Percentiles rank a stretch among this genome's conserved stretches.
These are phyloP conservation scores for Plasmodium ovale DNA, from an alignment of 169 alveolate species.

Conservation along the genomic window DNA sequence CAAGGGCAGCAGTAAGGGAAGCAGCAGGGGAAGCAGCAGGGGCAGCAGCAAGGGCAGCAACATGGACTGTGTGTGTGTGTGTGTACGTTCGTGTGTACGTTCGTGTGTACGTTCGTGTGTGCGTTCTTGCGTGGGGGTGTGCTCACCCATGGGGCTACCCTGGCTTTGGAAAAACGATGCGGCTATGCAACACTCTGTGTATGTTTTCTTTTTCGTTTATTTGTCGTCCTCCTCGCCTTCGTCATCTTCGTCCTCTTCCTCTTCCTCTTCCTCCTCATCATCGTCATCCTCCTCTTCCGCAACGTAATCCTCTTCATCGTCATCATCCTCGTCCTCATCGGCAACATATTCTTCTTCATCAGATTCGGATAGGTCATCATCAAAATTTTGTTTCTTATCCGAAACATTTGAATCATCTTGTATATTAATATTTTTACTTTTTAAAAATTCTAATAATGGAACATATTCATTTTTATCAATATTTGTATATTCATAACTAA, in stretches of 20 bases:
- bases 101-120: too few relatives aligned
- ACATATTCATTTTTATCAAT: conserved; percentile 94
- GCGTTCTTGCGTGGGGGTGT: too few relatives aligned
- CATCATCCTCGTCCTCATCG: conserved; percentile 87
- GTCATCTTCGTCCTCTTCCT: conserved; percentile 74
- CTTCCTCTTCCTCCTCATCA: conserved; percentile 88
- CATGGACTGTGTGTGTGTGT: too few relatives aligned
- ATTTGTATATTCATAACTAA: conserved; percentile 93
- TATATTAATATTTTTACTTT: conserved; percentile 87
- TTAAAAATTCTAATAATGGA: conserved; percentile 82
- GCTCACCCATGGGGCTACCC: too few relatives aligned
- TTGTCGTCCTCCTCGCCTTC: conserved; percentile 85
- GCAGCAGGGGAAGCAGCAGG: too few relatives aligned
- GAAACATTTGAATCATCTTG: conserved; percentile 80
- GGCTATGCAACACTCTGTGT: too few relatives aligned
- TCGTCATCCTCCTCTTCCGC: conserved; percentile 91
- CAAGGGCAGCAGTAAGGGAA: too few relatives aligned
- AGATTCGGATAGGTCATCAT: conserved; percentile 83
- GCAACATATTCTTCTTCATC: conserved; percentile 80
- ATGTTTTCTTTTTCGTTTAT: not conserved
- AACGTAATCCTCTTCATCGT: conserved; percentile 81
- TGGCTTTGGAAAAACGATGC: too few relatives aligned
- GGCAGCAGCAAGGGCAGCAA: too few relatives aligned
- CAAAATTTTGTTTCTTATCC: conserved; percentile 76
- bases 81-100: too few relatives aligned